A percentile compares a stretch with the other conserved stretches of the same genome.
phyloP scores from a whole-genome alignment of 2,329 filamentous ascomycete genomes.

The Arthrobotrys sphaeroides region DNA sequence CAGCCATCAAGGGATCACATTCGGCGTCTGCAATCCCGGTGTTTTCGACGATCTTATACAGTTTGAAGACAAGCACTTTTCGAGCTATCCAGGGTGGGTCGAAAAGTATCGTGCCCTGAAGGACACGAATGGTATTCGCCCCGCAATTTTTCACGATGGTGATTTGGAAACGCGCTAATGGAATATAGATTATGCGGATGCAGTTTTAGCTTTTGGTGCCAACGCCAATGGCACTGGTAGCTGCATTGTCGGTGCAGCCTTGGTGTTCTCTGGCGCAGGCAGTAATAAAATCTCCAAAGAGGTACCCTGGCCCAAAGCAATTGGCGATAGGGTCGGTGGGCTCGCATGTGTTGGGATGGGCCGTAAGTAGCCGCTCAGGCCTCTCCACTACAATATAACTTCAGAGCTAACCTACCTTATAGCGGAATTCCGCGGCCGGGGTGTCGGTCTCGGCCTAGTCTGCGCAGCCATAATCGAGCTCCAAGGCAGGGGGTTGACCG shows the following conservation, averaged over 20 bases:
- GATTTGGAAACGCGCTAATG: neutral
- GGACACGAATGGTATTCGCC: constrained; percentile 55
- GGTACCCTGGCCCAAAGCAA: constrained; percentile 58
- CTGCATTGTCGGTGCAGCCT: constrained; percentile 57
- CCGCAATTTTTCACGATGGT: neutral
- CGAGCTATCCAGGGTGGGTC: constrained; percentile 58
- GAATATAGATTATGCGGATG: constrained; percentile 57
- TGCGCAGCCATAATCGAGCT: constrained; percentile 58
- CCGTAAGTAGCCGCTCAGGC: constrained; percentile 53
- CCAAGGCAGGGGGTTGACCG: constrained; percentile 56
- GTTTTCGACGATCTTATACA: constrained; percentile 57
- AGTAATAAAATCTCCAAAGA: constrained; percentile 58
- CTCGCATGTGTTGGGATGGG: constrained; percentile 58
- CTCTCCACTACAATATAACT: neutral
- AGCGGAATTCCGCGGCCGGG: constrained; percentile 57
- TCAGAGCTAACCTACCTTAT: neutral
- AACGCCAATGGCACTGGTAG: constrained; percentile 8
- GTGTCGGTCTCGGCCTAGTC: constrained; percentile 57
- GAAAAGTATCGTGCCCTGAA: constrained; percentile 58
- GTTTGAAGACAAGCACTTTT: constrained; percentile 58
- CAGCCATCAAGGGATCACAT: constrained; percentile 56
- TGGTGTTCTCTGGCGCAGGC: constrained; percentile 57
- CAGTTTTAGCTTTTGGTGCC: constrained; percentile 56
- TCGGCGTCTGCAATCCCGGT: constrained; percentile 55
- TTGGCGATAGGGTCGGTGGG: constrained; percentile 58